A percentile compares a stretch with the other conserved stretches of the same genome.
Evolutionary conservation across 495 filamentous ascomycete species (phyloP).

Genomic region (Acidiella bohemica): DNA sequence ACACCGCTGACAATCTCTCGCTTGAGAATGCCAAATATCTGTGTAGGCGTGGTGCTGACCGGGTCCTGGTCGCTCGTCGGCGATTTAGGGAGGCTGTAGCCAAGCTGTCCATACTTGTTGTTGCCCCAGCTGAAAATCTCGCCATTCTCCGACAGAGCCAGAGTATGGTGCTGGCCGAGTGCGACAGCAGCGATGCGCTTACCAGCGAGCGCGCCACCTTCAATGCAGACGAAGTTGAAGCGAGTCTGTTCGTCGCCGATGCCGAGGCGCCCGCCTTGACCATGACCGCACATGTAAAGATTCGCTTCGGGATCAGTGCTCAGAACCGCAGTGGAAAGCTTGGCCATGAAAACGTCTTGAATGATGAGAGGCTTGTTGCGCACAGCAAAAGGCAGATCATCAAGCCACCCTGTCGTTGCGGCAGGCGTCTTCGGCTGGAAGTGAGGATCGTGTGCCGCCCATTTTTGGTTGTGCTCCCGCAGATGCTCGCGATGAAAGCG

Average conservation of each 20-base stretch:
- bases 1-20: slow-evolving; percentile 68
- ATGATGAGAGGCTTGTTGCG: slow-evolving; percentile 55
- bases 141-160: slow-evolving; percentile 68
- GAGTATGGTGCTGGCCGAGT: slow-evolving; percentile 79
- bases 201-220: slow-evolving; percentile 54
- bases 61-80: slow-evolving; percentile 55
- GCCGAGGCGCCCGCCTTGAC: slow-evolving; percentile 77
- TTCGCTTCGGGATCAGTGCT: slow-evolving; percentile 86
- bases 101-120: slow-evolving; percentile 76
- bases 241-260: slow-evolving; percentile 80
- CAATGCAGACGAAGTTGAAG: slow-evolving; percentile 69
- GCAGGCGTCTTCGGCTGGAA: slow-evolving; percentile 5
- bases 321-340: slow-evolving; percentile 79
- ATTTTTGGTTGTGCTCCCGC: slow-evolving; percentile 20
- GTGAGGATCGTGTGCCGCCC: slow-evolving; percentile 20
- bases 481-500: slow-evolving; percentile 41
- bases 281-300: slow-evolving; percentile 85
- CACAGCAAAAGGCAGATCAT: slow-evolving; percentile 53
- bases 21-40: slow-evolving; percentile 83
- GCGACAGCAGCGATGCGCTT: slow-evolving; percentile 59
- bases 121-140: slow-evolving; percentile 88
- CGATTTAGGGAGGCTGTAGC: slow-evolving; percentile 51
- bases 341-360: slow-evolving; percentile 71
- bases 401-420: slow-evolving; percentile 9
- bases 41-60: slow-evolving; percentile 64